Evolutionary conservation across 2,329 filamentous ascomycete genomes (phyloP).

Genomic region (Elsinoe batatas): DNA sequence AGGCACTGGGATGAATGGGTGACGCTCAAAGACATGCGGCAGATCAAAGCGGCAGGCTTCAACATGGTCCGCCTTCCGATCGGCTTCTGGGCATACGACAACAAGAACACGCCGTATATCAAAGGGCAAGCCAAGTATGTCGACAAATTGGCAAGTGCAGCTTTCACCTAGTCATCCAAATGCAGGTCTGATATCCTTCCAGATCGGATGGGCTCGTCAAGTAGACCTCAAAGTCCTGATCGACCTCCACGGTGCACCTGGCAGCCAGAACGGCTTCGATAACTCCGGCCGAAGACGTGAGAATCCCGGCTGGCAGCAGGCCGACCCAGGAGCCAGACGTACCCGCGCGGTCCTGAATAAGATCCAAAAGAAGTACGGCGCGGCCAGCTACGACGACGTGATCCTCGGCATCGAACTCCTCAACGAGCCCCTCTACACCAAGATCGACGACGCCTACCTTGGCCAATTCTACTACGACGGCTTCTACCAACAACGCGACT

Average conservation of each 20-base stretch:
- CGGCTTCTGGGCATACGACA: conserved; percentile 22
- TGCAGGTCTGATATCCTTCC: conserved; percentile 1
- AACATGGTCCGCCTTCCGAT: conserved; percentile 19
- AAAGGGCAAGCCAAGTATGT: conserved; percentile 4
- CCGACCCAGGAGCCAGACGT: conserved; percentile 21
- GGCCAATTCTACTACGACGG: conserved; percentile 48
- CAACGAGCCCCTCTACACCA: conserved; percentile 32
- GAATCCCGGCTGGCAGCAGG: conserved; percentile 18
- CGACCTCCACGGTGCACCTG: conserved; percentile 20
- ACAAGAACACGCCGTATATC: conserved; percentile 19
- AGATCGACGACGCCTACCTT: conserved; percentile 35
- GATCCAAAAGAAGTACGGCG: conserved; percentile 20
- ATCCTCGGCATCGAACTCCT: conserved; percentile 19
- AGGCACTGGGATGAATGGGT: conserved; percentile 30
- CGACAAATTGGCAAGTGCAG: neutral
- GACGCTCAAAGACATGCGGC: conserved; percentile 44
- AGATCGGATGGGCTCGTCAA: conserved; percentile 21
- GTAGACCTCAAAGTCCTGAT: conserved; percentile 20
- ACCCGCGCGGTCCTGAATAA: conserved; percentile 20
- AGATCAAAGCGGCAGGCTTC: conserved; percentile 23
- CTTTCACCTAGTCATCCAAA: conserved; percentile 17
- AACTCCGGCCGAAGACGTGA: conserved; percentile 23
- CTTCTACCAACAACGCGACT: conserved; percentile 32
- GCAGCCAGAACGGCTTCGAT: conserved; percentile 20
- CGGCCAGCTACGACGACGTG: conserved; percentile 17